phyloP scores from a whole-genome alignment of 768 basidiomycete genomes.

The Cyathus striatus region DNA sequence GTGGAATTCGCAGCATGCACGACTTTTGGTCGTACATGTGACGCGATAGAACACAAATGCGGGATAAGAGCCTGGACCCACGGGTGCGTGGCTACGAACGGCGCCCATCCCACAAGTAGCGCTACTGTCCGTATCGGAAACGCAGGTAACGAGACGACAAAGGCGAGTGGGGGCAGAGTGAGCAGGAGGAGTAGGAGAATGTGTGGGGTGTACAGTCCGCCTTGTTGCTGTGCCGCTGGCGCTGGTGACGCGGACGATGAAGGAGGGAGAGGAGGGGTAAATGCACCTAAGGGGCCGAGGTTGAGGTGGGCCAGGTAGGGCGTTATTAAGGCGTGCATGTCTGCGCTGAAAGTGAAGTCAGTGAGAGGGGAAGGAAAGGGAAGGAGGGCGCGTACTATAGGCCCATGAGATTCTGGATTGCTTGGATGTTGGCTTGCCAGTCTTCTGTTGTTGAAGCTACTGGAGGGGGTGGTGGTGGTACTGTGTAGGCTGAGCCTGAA shows the following conservation, averaged over 20 bases:
- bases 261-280: conserved; percentile 12
- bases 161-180: conserved; percentile 45
- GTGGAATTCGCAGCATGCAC: neutral
- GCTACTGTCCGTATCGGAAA: conserved; percentile 45
- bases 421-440: conserved; percentile 87
- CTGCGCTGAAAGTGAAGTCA: conserved; percentile 41
- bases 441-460: conserved; percentile 62
- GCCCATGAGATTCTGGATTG: conserved; percentile 90
- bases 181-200: conserved; percentile 45
- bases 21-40: conserved; percentile 6
- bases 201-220: conserved; percentile 47
- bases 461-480: conserved; percentile 26
- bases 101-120: conserved; percentile 44
- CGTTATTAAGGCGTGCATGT: conserved; percentile 47
- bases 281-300: conserved; percentile 38
- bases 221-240: conserved; percentile 6
- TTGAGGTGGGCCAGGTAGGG: conserved; percentile 48
- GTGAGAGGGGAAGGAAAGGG: neutral
- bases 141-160: conserved; percentile 35
- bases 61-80: conserved; percentile 25
- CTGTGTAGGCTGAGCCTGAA: conserved; percentile 1
- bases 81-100: conserved; percentile 53
- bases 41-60: conserved; percentile 7
- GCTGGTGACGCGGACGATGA: conserved; percentile 5
- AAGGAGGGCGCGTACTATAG: conserved; percentile 47